phyloP scores from a whole-genome alignment of 805 yeast species.

The Metschnikowia similis region DNA sequence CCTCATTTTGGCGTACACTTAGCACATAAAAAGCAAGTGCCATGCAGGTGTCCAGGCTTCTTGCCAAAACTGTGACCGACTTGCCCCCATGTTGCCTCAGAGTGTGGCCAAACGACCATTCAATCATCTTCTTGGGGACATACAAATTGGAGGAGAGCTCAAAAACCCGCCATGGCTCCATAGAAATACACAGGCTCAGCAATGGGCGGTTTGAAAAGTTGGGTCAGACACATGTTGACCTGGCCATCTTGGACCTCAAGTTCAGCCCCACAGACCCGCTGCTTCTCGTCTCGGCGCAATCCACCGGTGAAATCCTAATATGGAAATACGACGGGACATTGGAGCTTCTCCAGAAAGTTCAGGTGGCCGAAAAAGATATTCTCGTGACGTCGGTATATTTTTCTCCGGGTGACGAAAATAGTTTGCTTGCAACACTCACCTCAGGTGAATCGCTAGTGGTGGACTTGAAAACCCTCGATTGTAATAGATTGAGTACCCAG shows the following conservation, averaged over 20 bases:
- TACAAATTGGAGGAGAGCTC: conserved; percentile 60
- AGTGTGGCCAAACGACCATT: conserved; percentile 47
- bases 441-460: conserved; percentile 55
- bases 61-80: conserved; percentile 34
- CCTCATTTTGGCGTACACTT: background rate
- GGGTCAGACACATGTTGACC: conserved; percentile 32
- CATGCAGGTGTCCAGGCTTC: conserved; percentile 9
- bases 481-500: conserved; percentile 25
- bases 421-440: conserved; percentile 59
- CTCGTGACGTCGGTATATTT: conserved; percentile 66
- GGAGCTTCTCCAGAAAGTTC: conserved; percentile 19
- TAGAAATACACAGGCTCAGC: conserved; percentile 38
- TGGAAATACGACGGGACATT: conserved; percentile 46
- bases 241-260: conserved; percentile 78
- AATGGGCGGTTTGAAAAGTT: conserved; percentile 11
- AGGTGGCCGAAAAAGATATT: conserved; percentile 44
- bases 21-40: background rate
- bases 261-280: conserved; percentile 51
- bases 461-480: conserved; percentile 20
- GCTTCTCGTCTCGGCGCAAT: conserved; percentile 62
- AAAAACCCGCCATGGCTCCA: conserved; percentile 61
- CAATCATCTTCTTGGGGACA: conserved; percentile 66
- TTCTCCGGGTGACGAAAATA: conserved; percentile 37
- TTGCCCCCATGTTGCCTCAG: conserved; percentile 84
- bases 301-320: conserved; percentile 66